Percentiles rank a stretch among this genome's conserved stretches.
phyloP scores from a whole-genome alignment of 2,329 filamentous ascomycete genomes.

The Cryphonectria carpinicola region DNA sequence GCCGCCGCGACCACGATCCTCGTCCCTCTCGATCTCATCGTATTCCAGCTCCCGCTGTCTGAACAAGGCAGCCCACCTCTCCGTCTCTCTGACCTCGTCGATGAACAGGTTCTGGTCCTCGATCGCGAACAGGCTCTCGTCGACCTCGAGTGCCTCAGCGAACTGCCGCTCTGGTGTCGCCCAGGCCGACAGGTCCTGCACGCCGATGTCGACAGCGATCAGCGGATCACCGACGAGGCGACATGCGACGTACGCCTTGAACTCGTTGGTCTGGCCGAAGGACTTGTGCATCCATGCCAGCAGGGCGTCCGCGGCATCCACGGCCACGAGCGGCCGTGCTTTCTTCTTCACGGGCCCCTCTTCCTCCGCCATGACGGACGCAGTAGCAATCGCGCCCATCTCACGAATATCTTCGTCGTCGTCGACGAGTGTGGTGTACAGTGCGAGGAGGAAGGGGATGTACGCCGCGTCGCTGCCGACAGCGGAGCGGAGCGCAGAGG shows the following conservation, averaged over 20 bases:
- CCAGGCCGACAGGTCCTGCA: constrained; percentile 31
- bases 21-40: constrained; percentile 28
- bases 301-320: constrained; percentile 52
- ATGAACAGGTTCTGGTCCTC: constrained; percentile 96
- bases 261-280: constrained; percentile 42
- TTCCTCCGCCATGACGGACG: constrained; percentile 9
- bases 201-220: constrained; percentile 22
- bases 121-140: constrained; percentile 77
- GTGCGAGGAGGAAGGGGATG: constrained; percentile 62
- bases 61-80: constrained; percentile 67
- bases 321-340: constrained; percentile 46
- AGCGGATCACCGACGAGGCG: constrained; percentile 45
- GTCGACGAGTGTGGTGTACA: constrained; percentile 81
- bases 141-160: constrained; percentile 51
- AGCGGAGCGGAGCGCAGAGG: constrained; percentile 36
- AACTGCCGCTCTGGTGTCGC: constrained; percentile 44
- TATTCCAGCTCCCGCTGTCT: constrained; percentile 29
- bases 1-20: constrained; percentile 26
- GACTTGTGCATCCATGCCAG: constrained; percentile 45
- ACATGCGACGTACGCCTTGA: constrained; percentile 45
- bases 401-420: constrained; percentile 81
- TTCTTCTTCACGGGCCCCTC: not conserved
- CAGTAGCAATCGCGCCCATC: constrained; percentile 24
- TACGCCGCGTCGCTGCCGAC: constrained; percentile 41
- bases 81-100: constrained; percentile 76